Conservation (phyloP, 805 yeast species). For the Metschnikowia corniflorae region DNA sequence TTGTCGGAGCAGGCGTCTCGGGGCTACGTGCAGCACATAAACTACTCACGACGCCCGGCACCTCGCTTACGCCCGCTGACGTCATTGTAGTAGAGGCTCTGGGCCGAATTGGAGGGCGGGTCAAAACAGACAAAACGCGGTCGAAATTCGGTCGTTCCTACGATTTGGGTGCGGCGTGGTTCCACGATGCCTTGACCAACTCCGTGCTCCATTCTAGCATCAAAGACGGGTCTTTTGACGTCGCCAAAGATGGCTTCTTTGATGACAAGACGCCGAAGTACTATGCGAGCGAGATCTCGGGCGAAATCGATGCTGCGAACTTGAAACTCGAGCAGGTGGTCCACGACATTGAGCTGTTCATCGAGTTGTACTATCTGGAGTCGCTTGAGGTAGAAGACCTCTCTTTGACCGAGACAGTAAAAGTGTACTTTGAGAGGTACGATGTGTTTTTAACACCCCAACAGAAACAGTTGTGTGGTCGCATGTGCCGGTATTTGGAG, state of each 20-base stretch:
- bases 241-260: slow-evolving; percentile 35
- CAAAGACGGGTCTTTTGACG: slow-evolving; percentile 16
- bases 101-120: slow-evolving; percentile 23
- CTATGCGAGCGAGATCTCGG: slow-evolving; percentile 28
- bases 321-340: slow-evolving; percentile 34
- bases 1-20: slow-evolving; percentile 26
- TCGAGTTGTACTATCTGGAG: slow-evolving; percentile 54
- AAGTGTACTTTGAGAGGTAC: slow-evolving; percentile 44
- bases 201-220: slow-evolving; percentile 53
- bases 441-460: slow-evolving; percentile 45
- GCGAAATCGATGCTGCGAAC: slow-evolving; percentile 28
- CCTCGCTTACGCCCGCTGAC: slow-evolving; percentile 15
- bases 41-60: slow-evolving; percentile 17
- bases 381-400: slow-evolving; percentile 48
- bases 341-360: slow-evolving; percentile 55
- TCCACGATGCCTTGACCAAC: slow-evolving; percentile 76
- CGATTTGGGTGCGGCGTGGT: slow-evolving; percentile 92
- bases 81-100: slow-evolving; percentile 25
- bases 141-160: slow-evolving; percentile 21
- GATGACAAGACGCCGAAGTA: slow-evolving; percentile 42
- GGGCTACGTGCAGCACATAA: slow-evolving; percentile 27
- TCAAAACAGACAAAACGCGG: slow-evolving; percentile 15
- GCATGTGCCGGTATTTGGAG: slow-evolving; percentile 57
- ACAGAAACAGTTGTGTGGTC: slow-evolving; percentile 51
- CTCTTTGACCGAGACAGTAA: slow-evolving; percentile 48